A percentile compares a stretch with the other conserved stretches of the same genome.
Conservation (phyloP, 2,329 filamentous ascomycete species). For the Colletotrichum higginsianum region DNA sequence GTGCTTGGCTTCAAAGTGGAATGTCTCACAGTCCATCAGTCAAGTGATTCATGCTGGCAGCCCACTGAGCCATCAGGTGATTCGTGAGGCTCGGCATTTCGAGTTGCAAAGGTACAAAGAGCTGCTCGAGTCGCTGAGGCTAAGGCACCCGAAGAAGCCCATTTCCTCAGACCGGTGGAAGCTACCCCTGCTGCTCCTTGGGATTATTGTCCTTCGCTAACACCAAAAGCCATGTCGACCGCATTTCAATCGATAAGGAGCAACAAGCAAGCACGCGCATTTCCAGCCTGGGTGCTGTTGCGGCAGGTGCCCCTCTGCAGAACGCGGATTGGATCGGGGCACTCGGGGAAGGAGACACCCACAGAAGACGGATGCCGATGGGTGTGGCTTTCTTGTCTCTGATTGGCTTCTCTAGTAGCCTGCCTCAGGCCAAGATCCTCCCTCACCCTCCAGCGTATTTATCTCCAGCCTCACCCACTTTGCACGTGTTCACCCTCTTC, state of each 20-base stretch:
- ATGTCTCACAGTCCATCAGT: conserved; percentile 43
- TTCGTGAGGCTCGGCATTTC: conserved; percentile 41
- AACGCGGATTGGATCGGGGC: conserved; percentile 40
- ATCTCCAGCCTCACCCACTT: conserved; percentile 55
- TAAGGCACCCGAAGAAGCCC: conserved; percentile 15
- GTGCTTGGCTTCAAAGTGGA: conserved; percentile 29
- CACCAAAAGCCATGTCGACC: neutral
- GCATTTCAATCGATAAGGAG: conserved; percentile 25
- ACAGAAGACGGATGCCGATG: conserved; percentile 21
- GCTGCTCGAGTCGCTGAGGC: conserved; percentile 9
- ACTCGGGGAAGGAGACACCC: conserved; percentile 37
- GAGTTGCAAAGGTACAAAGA: conserved; percentile 19
- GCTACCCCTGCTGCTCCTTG: conserved; percentile 24
- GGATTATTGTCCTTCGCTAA: conserved; percentile 17
- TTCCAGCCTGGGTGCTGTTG: conserved; percentile 18
- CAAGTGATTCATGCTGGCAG: conserved; percentile 43
- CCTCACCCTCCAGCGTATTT: conserved; percentile 48
- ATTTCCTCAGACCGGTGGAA: conserved; percentile 23
- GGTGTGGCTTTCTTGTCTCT: conserved; percentile 33
- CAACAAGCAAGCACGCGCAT: conserved; percentile 27
- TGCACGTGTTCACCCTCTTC: conserved; percentile 58
- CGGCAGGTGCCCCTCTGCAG: conserved; percentile 39
- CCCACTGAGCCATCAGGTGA: conserved; percentile 42
- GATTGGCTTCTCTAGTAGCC: conserved; percentile 26
- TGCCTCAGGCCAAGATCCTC: conserved; percentile 41